Evolutionary conservation across 1,284 basidiomycete species (phyloP).

Genomic region (Uromyces viciae-fabae): DNA sequence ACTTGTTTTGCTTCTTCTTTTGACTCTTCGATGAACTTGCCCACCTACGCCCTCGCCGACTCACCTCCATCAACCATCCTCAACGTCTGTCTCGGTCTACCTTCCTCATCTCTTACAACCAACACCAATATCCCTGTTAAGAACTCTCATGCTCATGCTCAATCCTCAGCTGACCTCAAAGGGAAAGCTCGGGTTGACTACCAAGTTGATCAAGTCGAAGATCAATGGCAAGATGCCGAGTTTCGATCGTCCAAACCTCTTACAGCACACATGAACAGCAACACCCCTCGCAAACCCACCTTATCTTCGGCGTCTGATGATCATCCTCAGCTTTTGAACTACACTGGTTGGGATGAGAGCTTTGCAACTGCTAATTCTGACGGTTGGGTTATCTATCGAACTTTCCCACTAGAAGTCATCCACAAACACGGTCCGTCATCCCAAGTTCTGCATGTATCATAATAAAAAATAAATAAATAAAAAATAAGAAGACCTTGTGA

Average conservation of each 20-base stretch:
- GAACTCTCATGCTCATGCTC: background rate
- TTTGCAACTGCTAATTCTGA: conserved; percentile 77
- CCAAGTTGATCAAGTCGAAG: background rate
- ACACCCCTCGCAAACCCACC: background rate
- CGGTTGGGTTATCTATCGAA: conserved; percentile 80
- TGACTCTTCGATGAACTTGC: conserved; percentile 44
- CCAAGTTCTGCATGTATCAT: background rate
- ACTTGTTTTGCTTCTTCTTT: too few species aligned
- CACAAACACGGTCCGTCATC: conserved; percentile 68
- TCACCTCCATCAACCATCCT: conserved; percentile 28
- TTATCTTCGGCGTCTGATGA: background rate
- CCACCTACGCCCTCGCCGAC: conserved; percentile 34
- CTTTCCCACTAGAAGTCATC: conserved; percentile 71
- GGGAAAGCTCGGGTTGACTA: background rate
- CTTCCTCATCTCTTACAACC: background rate
- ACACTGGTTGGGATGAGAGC: conserved; percentile 60
- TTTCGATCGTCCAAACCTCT: conserved; percentile 1
- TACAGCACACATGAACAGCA: too few species aligned
- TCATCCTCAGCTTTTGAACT: background rate
- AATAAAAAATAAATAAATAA: too few species aligned
- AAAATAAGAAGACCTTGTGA: too few species aligned
- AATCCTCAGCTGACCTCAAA: conserved; percentile 19
- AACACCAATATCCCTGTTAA: background rate
- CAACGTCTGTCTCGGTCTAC: conserved; percentile 32
- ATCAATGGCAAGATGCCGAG: conserved; percentile 30